Evolutionary conservation across 140 eudicot species (phyloP), one percentile per base, ranked within the genome.

Genomic region (Flaveria floridana): DNA sequence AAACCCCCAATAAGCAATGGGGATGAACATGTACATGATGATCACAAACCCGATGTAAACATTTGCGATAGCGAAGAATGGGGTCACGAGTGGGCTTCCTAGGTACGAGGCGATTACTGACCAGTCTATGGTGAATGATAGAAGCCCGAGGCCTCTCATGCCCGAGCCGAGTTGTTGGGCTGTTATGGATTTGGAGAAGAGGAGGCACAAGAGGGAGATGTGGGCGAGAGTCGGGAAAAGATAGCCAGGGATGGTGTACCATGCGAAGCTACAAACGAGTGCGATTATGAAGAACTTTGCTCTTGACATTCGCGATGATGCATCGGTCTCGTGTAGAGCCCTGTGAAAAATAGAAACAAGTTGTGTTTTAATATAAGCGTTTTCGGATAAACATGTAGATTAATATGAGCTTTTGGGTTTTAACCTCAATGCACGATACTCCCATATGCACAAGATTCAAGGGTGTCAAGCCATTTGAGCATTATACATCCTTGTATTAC

Each of bases 131-230:
- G 93, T 87, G 47, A 89, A 76, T 19, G 96, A 79, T 4, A 25
- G 79, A 1, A 89, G n/a, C 39, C 96, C 96, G 30, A 89, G 91
- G 23, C 96, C 94, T 0, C 20, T n/a, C 86, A 85, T 72, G 69
- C 96, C 96, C 0, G 94, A 89, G 4, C 96, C 96, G 10, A 89
- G 47, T 65, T 85, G 89, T n/a, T 89, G 90, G 15, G 87, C 92
- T 2, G 85, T 81, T 9, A 82, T 75, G 2, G 90, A 91, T 19
- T 79, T 82, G 1, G 91, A 79, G 58, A 74, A 78, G 3, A 71
- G 65, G 62, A 42, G 70, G 73, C 97, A 86, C 46, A 90, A 73
- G 52, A 81, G 2, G 0, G 97, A 86, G 14, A 90, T 13, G 85
- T 53, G 84, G 37, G 87, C 71, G 23, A 87, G 44, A 2, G 87